Evolutionary conservation across 257 asterid species (phyloP).

Genomic region (Fraxinus quadrangulata): DNA sequence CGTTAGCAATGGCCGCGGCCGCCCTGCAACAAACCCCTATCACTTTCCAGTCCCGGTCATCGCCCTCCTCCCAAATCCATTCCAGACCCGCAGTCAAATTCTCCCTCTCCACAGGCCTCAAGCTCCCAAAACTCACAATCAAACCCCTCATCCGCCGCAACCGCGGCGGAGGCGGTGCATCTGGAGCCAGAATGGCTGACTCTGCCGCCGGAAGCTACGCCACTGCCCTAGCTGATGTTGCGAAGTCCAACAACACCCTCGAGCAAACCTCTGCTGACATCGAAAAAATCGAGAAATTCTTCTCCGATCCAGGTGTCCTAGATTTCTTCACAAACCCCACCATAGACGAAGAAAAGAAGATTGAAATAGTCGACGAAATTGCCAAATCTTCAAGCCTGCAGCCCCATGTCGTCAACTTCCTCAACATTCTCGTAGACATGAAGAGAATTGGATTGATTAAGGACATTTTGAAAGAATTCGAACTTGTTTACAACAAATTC

Average conservation of each 20-base stretch:
- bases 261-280: constrained; percentile 56
- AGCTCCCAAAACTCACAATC: constrained; percentile 53
- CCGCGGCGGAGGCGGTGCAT: constrained; percentile 17
- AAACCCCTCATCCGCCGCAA: constrained; percentile 33
- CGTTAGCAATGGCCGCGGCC: constrained; percentile 31
- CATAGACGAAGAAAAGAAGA: constrained; percentile 43
- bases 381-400: constrained; percentile 43
- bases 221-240: constrained; percentile 70
- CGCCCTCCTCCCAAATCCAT: constrained; percentile 41
- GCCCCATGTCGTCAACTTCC: constrained; percentile 74
- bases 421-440: constrained; percentile 72
- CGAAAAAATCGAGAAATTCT: constrained; percentile 57
- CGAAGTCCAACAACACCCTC: constrained; percentile 50
- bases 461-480: constrained; percentile 52
- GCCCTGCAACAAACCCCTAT: constrained; percentile 64
- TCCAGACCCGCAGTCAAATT: constrained; percentile 36
- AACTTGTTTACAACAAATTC: constrained; percentile 46
- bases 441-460: constrained; percentile 47
- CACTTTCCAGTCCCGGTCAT: constrained; percentile 46
- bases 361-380: constrained; percentile 52
- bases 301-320: constrained; percentile 47
- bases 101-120: constrained; percentile 50
- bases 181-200: constrained; percentile 60
- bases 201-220: constrained; percentile 81
- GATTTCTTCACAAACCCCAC: constrained; percentile 62